Conservation (phyloP, 345 rosid genomes). For the Gossypium bickii region DNA sequence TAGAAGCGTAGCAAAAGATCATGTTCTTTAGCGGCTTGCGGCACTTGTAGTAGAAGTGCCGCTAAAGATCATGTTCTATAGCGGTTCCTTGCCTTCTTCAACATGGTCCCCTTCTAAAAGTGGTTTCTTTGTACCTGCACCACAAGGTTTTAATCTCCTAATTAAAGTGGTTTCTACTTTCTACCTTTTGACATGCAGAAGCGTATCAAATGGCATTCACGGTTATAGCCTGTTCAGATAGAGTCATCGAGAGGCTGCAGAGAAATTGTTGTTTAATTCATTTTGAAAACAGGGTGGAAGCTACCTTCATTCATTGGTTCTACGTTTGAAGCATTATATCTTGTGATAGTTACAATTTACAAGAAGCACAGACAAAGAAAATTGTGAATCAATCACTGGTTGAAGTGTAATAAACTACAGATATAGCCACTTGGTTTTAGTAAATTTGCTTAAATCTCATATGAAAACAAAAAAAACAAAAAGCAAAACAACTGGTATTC, state of each 20-base stretch:
- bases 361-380: background rate
- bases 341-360: background rate
- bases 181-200: background rate
- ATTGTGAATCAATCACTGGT: background rate
- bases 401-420: background rate
- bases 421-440: background rate
- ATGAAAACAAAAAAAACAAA: background rate
- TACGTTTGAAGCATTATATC: background rate
- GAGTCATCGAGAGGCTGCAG: background rate
- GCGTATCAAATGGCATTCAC: background rate
- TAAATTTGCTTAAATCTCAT: background rate
- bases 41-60: too few relatives aligned
- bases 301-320: background rate
- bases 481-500: background rate
- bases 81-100: conserved; percentile 57
- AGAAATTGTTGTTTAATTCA: background rate
- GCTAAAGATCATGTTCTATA: too few relatives aligned
- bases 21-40: too few relatives aligned
- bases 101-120: conserved; percentile 55
- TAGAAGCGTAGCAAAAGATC: too few relatives aligned
- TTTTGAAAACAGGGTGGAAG: conserved; percentile 6
- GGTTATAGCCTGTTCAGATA: too few relatives aligned
- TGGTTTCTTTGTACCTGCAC: conserved; percentile 58
- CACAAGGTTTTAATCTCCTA: conserved; percentile 4
- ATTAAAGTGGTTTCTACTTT: background rate